These are phyloP conservation scores for Calendula officinalis DNA, from an alignment of 129 eudicot species.

Conservation along the genomic window DNA sequence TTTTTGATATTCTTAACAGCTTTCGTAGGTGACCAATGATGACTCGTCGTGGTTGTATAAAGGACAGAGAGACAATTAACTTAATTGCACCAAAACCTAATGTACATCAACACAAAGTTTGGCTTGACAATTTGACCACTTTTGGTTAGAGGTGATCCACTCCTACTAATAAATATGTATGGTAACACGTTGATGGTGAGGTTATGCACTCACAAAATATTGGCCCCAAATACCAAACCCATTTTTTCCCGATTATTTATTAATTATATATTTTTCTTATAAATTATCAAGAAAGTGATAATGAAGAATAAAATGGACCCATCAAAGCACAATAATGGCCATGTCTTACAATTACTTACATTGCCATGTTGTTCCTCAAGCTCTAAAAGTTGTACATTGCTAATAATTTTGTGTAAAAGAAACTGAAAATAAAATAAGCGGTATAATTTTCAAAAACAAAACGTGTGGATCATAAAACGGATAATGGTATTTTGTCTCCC, in stretches of 20 bases:
- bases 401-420: background rate
- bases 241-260: background rate
- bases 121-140: conserved; percentile 25
- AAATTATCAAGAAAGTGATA: background rate
- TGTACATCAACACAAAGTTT: conserved; percentile 12
- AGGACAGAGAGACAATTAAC: too few species aligned
- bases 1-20: too few species aligned
- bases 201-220: conserved; percentile 30
- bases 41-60: too few species aligned
- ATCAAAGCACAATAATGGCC: conserved; percentile 12
- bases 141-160: conserved; percentile 33
- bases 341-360: background rate
- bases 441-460: background rate
- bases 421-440: background rate
- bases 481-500: too few species aligned
- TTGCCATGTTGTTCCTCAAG: background rate
- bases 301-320: conserved; percentile 11
- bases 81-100: conserved; percentile 8
- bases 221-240: conserved; percentile 21
- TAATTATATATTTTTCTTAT: background rate
- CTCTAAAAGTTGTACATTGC: conserved; percentile 7
- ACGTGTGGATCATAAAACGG: background rate
- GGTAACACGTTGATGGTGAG: conserved; percentile 23
- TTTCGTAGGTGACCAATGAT: too few species aligned
- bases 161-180: conserved; percentile 17